Evolutionary conservation across 2,329 filamentous ascomycete species (phyloP), one percentile per base, ranked within the genome.

Genomic region (Pseudofabraea citricarpa): DNA sequence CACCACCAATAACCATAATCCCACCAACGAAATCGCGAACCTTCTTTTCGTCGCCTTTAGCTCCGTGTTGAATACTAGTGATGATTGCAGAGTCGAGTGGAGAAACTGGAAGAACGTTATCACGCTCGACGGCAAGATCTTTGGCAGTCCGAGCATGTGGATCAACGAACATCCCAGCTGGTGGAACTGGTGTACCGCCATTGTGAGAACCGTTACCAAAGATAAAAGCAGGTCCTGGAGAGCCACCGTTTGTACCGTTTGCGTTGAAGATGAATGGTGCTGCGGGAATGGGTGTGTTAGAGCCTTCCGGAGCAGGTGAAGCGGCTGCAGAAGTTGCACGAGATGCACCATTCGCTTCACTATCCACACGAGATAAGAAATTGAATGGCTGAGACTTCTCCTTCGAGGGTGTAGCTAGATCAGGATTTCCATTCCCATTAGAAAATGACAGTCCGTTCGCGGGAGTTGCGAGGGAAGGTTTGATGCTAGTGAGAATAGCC

Each of bases 1-100:
- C 89, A 22, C 90, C 90, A 37, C 90, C 90, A 41, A 94, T 81
- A 1, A 95, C 80, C 85, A 95, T 93, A 67, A 95, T 91, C 36
- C 86, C 86, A 27, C 87, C 87, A 23, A 94, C 75, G 58, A 95
- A 86, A 60, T 98, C 93, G 41, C 88, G 85, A 50, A 91, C 81
- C 65, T 94, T 95, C 69, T 93, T 91, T 53, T 97, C 90, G 61
- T 97, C 91, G 44, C 85, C 85, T 50, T 85, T 85, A 41, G 89
- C 85, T 6, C 89, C 93, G 63, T 95, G 86, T 37, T 86, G 78
- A 58, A 97, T 95, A 38, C 84, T 90, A 13, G 87, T 90, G 47
- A 96, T 76, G 56, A 98, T 95, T 5, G 93, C 91, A 49, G 84
- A 78, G 62, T 97, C 91, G 20, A 98, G 79, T 0, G 91, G 83